Percentiles rank a stretch among this genome's conserved stretches.
phyloP scores from a whole-genome alignment of 2,329 filamentous ascomycete genomes.

The Geoglossum cookeanum region DNA sequence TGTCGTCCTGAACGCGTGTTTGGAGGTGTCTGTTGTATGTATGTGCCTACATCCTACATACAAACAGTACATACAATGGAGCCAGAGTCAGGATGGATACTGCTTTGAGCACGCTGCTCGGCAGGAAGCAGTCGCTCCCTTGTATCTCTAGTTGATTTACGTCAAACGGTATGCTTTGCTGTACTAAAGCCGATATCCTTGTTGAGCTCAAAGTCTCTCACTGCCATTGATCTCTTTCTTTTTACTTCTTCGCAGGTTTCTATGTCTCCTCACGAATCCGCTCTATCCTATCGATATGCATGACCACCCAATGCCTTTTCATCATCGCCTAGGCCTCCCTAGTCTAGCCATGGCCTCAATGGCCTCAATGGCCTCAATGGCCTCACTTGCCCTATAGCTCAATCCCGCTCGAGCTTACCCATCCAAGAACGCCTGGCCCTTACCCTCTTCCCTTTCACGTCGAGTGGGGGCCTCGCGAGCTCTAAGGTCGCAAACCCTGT shows the following conservation, averaged over 20 bases:
- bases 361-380: background rate
- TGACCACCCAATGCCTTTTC: background rate
- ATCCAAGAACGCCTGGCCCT: background rate
- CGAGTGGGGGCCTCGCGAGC: background rate
- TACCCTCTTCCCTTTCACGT: background rate
- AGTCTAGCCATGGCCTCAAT: background rate
- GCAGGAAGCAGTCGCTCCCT: background rate
- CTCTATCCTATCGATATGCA: background rate
- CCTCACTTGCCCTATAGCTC: background rate
- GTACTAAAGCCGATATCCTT: background rate
- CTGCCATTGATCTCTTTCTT: background rate
- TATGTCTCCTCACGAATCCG: background rate
- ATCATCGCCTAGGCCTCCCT: background rate
- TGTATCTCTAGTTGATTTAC: background rate
- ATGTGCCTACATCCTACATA: no score
- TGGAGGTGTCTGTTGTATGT: background rate
- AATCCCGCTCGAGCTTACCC: background rate
- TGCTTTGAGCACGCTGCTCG: background rate
- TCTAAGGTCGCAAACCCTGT: background rate
- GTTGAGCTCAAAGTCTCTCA: background rate
- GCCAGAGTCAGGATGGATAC: background rate
- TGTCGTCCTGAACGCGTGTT: background rate
- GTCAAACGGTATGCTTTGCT: background rate
- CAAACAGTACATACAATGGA: background rate
- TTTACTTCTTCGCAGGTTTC: background rate